Percentiles rank a stretch among this genome's conserved stretches.
Evolutionary conservation across 2,329 filamentous ascomycete species (phyloP).

Genomic region (Xylaria sp.): DNA sequence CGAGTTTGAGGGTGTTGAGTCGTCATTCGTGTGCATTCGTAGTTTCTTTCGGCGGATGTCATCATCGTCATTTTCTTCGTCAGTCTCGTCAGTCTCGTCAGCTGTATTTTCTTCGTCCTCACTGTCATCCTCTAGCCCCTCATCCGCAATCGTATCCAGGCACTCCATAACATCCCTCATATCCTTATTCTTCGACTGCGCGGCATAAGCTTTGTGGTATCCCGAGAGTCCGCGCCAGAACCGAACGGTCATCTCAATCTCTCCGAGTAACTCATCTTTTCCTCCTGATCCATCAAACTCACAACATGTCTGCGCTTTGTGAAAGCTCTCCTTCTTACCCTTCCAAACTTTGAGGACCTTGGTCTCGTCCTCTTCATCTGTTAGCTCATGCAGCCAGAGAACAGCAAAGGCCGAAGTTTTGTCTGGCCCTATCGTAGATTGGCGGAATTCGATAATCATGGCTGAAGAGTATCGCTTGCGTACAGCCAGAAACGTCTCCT

Average conservation of each 20-base stretch:
- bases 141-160: slow-evolving; percentile 69
- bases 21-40: slow-evolving; percentile 50
- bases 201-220: slow-evolving; percentile 66
- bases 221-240: slow-evolving; percentile 72
- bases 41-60: slow-evolving; percentile 48
- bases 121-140: slow-evolving; percentile 54
- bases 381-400: slow-evolving; percentile 75
- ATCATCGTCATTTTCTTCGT: slow-evolving; percentile 51
- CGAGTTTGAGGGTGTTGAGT: slow-evolving; percentile 47
- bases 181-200: slow-evolving; percentile 61
- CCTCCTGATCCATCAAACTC: slow-evolving; percentile 58
- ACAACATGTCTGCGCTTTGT: slow-evolving; percentile 51
- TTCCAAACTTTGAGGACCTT: slow-evolving; percentile 73
- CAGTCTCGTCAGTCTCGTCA: slow-evolving; percentile 43
- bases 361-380: slow-evolving; percentile 72
- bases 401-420: slow-evolving; percentile 70
- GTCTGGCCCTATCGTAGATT: slow-evolving; percentile 63
- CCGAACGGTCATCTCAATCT: slow-evolving; percentile 66
- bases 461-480: slow-evolving; percentile 69
- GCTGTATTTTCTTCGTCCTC: slow-evolving; percentile 30
- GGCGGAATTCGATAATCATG: slow-evolving; percentile 68
- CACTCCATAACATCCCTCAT: slow-evolving; percentile 72
- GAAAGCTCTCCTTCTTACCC: slow-evolving; percentile 65
- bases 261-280: slow-evolving; percentile 66
- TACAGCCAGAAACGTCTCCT: slow-evolving; percentile 65